phyloP scores from a whole-genome alignment of 1,284 basidiomycete genomes.

The Phylloboletellus chloephorus region DNA sequence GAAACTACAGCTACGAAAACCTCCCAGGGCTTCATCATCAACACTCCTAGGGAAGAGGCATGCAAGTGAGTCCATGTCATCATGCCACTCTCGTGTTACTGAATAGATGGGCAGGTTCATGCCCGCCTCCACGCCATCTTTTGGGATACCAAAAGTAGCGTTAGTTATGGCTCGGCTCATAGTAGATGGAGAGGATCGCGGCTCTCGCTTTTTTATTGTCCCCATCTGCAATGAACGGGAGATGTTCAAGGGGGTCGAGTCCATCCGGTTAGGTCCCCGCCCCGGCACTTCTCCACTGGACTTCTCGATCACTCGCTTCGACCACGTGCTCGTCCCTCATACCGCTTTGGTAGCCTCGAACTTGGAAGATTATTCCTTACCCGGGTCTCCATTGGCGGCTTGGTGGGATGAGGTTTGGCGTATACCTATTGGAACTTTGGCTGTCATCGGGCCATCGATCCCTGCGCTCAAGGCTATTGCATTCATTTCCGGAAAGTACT shows the following conservation, averaged over 20 bases:
- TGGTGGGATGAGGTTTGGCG: constrained; percentile 53
- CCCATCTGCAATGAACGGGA: no score
- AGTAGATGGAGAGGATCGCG: constrained; percentile 43
- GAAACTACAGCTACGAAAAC: constrained; percentile 55
- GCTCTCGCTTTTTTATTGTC: constrained; percentile 50
- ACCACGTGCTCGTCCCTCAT: constrained; percentile 19
- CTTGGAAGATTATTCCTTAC: constrained; percentile 34
- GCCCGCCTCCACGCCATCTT: constrained; percentile 53
- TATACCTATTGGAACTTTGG: constrained; percentile 44
- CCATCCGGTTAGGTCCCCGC: constrained; percentile 20
- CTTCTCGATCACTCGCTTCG: constrained; percentile 23
- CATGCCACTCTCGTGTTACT: background rate
- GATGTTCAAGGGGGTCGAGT: constrained; percentile 41
- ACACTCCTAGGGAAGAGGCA: constrained; percentile 51
- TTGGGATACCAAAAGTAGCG: constrained; percentile 46
- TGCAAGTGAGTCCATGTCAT: constrained; percentile 41
- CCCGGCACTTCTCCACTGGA: constrained; percentile 22
- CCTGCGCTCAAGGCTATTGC: constrained; percentile 45
- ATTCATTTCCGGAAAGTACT: constrained; percentile 47
- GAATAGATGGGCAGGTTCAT: constrained; percentile 40
- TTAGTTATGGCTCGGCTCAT: constrained; percentile 51
- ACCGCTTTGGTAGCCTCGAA: constrained; percentile 41
- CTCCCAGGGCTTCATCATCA: constrained; percentile 44
- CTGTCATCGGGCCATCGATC: constrained; percentile 44
- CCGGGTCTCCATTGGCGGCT: constrained; percentile 37